These are phyloP conservation scores for Gentiana dahurica DNA, from an alignment of 257 asterid species.

Conservation along the genomic window DNA sequence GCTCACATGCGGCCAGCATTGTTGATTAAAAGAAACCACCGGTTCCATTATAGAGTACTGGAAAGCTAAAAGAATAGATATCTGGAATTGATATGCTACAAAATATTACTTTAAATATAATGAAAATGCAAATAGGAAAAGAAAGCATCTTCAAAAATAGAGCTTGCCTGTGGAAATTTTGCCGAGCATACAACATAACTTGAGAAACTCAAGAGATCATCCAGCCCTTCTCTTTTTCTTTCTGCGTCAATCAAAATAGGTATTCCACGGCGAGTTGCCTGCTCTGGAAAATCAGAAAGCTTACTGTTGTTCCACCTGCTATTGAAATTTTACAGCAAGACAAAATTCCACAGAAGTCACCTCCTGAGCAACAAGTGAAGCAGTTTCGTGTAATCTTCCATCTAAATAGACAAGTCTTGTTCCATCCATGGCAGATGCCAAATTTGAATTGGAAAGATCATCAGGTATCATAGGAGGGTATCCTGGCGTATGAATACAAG, in stretches of 20 bases:
- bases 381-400: conserved; percentile 77
- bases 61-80: no score
- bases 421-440: conserved; percentile 57
- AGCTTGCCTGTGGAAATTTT: conserved; percentile 83
- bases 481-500: conserved; percentile 97
- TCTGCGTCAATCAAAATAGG: conserved; percentile 90
- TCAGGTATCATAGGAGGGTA: conserved; percentile 82
- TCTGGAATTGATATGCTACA: no score
- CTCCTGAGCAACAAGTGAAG: conserved; percentile 73
- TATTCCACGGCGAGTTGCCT: conserved; percentile 83
- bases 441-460: conserved; percentile 57
- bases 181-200: conserved; percentile 73
- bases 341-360: conserved; percentile 30
- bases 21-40: not conserved
- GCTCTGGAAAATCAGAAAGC: conserved; percentile 62
- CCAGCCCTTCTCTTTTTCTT: conserved; percentile 81
- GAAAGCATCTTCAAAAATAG: not conserved
- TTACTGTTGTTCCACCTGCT: conserved; percentile 21
- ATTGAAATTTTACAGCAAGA: not conserved
- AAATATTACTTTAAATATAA: no score
- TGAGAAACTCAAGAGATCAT: conserved; percentile 65
- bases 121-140: no score
- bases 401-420: conserved; percentile 72
- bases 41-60: not conserved
- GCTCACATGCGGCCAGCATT: no score